Conservation (phyloP, 305 asterid genomes). For the Fraxinus latifolia region DNA sequence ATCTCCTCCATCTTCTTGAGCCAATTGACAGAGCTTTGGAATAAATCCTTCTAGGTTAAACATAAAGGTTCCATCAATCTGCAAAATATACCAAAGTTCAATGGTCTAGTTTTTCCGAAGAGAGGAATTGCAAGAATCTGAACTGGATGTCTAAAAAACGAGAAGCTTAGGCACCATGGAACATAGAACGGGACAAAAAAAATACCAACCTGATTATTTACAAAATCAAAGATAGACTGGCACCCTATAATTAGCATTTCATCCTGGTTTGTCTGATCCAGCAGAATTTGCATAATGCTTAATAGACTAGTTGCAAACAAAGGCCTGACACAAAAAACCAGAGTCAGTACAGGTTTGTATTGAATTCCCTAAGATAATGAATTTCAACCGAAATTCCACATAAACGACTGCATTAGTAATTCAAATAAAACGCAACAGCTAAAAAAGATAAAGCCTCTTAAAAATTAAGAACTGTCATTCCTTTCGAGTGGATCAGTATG, state of each 20-base stretch:
- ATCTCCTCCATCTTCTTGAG: slow-evolving; percentile 88
- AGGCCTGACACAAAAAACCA: slow-evolving; percentile 57
- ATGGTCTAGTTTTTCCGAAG: slow-evolving; percentile 15
- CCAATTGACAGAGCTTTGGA: slow-evolving; percentile 88
- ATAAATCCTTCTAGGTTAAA: slow-evolving; percentile 88
- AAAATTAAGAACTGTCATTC: not conserved
- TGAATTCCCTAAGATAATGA: not conserved
- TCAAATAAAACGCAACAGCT: not conserved
- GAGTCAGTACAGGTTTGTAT: not conserved
- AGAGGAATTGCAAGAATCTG: slow-evolving; percentile 15
- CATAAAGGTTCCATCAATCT: slow-evolving; percentile 95
- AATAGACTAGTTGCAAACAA: slow-evolving; percentile 85
- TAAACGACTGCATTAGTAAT: not conserved
- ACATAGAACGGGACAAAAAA: not conserved
- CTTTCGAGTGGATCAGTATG: not conserved
- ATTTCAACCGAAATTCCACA: not conserved
- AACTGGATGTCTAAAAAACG: not conserved
- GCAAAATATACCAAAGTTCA: slow-evolving; percentile 32
- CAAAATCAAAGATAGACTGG: slow-evolving; percentile 84
- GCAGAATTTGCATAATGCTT: slow-evolving; percentile 67
- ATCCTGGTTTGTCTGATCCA: slow-evolving; percentile 83
- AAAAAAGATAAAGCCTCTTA: not conserved
- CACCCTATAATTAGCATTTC: slow-evolving; percentile 83
- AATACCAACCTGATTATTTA: slow-evolving; percentile 80
- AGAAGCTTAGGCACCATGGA: not conserved